Evolutionary conservation across 768 basidiomycete species (phyloP), one percentile per base, ranked within the genome.

Genomic region (Mrakia gelida): DNA sequence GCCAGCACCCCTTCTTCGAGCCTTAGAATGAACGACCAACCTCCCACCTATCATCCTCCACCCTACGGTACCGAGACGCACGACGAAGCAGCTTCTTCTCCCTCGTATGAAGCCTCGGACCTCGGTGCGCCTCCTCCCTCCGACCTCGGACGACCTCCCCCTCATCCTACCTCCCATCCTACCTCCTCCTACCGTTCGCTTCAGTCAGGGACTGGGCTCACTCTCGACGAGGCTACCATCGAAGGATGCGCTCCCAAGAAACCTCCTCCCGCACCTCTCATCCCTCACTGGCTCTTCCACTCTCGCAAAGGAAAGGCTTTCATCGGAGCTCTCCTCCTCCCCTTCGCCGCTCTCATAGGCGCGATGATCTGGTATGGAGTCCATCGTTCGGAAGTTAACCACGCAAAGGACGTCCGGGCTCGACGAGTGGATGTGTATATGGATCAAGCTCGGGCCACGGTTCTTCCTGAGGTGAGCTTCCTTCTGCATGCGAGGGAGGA

Each of bases 21-120:
- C n/a, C n/a, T n/a, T n/a, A n/a, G 54, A 56, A 59, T 59, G 59
- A 28, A 59, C n/a, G 59, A 59, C n/a, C 59, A 59, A 59, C 59
- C 59, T 28, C 59, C 59, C 4, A 59, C 59, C 59, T 59, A 59
- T 15, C 59, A 59, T n/a, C n/a, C n/a, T n/a, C n/a, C n/a, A n/a
- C n/a, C n/a, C n/a, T n/a, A n/a, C n/a, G n/a, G n/a, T n/a, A n/a
- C n/a, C n/a, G n/a, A n/a, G n/a, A n/a, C 59, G 2, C n/a, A 59
- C 59, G 59, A 59, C 13, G 26, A n/a, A 59, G 59, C 59, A 0
- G 59, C 59, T 28, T 2, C n/a, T 59, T 59, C 59, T n/a, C 59
- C 59, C 9, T 59, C 28, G 3, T 59, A 59, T 26, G 59, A 59
- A 23, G 1, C 28, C n/a, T 4, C 4, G 26, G 59, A 59, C 59